Evolutionary conservation across 2,329 filamentous ascomycete species (phyloP).

Genomic region (Hypocreales sp.): DNA sequence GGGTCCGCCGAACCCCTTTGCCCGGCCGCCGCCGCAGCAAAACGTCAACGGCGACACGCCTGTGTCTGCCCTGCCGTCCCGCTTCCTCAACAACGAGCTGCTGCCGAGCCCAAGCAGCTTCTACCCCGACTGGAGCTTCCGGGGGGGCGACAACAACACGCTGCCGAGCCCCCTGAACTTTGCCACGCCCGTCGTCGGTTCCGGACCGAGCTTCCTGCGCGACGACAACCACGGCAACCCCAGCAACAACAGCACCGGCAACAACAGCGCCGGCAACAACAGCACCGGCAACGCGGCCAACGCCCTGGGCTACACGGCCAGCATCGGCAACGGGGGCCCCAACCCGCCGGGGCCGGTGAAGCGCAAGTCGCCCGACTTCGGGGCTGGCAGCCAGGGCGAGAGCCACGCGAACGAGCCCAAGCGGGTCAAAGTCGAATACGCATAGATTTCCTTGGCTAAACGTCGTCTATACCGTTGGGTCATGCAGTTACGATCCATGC

Average conservation of each 20-base stretch:
- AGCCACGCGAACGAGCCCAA: constrained; percentile 34
- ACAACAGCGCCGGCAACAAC: too few species aligned
- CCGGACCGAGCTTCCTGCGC: constrained; percentile 46
- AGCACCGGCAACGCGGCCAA: constrained; percentile 8
- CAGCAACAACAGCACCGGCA: constrained; percentile 6
- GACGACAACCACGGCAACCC: constrained; percentile 27
- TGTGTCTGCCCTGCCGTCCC: constrained; percentile 82
- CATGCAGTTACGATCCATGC: constrained; percentile 1
- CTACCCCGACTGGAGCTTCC: constrained; percentile 79
- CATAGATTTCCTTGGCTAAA: background rate
- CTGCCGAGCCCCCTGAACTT: constrained; percentile 87
- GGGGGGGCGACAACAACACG: constrained; percentile 62
- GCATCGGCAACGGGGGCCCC: constrained; percentile 4
- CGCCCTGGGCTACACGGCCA: constrained; percentile 5
- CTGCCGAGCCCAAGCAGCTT: constrained; percentile 85
- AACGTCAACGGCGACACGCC: constrained; percentile 48
- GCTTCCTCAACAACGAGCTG: constrained; percentile 78
- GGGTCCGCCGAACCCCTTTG: constrained; percentile 91
- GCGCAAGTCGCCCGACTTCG: constrained; percentile 40
- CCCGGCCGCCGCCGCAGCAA: constrained; percentile 64
- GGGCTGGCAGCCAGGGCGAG: constrained; percentile 23
- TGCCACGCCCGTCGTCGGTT: constrained; percentile 58
- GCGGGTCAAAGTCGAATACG: constrained; percentile 33
- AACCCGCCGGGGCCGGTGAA: constrained; percentile 19
- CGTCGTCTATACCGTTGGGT: background rate